Conservation (phyloP, 345 rosid genomes). For the Eucalyptus brandiana region DNA sequence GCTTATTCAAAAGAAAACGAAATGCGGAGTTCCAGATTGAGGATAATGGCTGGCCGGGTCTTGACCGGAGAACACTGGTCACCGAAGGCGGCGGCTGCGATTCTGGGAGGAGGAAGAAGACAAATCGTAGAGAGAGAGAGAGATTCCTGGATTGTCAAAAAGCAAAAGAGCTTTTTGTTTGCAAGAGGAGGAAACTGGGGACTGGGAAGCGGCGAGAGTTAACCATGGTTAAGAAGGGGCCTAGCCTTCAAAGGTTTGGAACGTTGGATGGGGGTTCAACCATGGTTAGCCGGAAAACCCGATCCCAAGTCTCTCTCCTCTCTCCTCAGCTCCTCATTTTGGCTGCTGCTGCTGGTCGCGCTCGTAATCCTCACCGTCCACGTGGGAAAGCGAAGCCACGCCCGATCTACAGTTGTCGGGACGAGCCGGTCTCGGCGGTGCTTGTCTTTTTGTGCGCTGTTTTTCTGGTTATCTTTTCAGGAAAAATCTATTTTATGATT, state of each 20-base stretch:
- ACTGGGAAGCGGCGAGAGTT: constrained; percentile 4
- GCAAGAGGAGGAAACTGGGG: not conserved
- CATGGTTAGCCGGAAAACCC: not conserved
- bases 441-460: constrained; percentile 27
- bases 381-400: constrained; percentile 3
- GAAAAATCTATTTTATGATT: not conserved
- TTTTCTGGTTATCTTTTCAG: not conserved
- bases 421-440: constrained; percentile 37
- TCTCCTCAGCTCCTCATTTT: not conserved
- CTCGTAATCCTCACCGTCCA: constrained; percentile 16
- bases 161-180: not conserved
- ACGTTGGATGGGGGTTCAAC: not conserved
- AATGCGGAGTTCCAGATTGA: not conserved
- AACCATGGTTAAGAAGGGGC: not conserved
- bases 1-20: not conserved
- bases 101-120: not conserved
- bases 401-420: constrained; percentile 35
- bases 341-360: constrained; percentile 1
- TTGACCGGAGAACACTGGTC: not conserved
- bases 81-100: not conserved
- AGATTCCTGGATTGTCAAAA: not conserved
- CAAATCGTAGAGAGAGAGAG: not conserved
- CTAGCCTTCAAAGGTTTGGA: not conserved
- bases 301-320: not conserved
- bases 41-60: not conserved